These are phyloP conservation scores for Botrytis deweyae DNA, from an alignment of 2,329 filamentous ascomycete genomes.

Conservation along the genomic window DNA sequence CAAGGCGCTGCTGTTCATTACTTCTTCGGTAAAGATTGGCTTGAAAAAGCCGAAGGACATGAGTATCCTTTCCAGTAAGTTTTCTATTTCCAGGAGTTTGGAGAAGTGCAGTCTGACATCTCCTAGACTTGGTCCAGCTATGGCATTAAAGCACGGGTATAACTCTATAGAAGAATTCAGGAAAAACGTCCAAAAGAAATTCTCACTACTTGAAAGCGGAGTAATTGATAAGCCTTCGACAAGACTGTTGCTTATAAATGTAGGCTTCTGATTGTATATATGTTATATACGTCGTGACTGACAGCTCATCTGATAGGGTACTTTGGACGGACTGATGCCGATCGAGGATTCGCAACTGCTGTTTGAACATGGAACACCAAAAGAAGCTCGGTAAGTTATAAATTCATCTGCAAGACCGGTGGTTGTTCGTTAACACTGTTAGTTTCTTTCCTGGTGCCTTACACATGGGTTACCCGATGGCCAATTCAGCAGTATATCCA, in stretches of 20 bases:
- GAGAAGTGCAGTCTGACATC: conserved; percentile 11
- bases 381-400: conserved; percentile 56
- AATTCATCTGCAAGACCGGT: background rate
- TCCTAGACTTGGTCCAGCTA: conserved; percentile 50
- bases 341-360: conserved; percentile 66
- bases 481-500: conserved; percentile 56
- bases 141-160: conserved; percentile 64
- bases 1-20: conserved; percentile 64
- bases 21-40: conserved; percentile 59
- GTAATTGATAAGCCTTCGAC: conserved; percentile 56
- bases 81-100: conserved; percentile 16
- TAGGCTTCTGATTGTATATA: conserved; percentile 37
- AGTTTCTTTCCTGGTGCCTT: conserved; percentile 57
- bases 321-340: conserved; percentile 63
- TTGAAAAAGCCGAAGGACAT: conserved; percentile 61
- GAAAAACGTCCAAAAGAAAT: conserved; percentile 56
- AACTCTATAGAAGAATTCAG: conserved; percentile 54
- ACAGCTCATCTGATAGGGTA: conserved; percentile 46
- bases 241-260: conserved; percentile 60
- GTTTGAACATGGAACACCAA: conserved; percentile 63
- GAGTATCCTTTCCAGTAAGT: conserved; percentile 62
- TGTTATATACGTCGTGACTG: background rate
- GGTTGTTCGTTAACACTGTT: background rate
- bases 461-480: conserved; percentile 68
- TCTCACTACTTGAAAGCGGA: conserved; percentile 60